phyloP scores from a whole-genome alignment of 2,329 filamentous ascomycete genomes.

The Curvularia sp. region DNA sequence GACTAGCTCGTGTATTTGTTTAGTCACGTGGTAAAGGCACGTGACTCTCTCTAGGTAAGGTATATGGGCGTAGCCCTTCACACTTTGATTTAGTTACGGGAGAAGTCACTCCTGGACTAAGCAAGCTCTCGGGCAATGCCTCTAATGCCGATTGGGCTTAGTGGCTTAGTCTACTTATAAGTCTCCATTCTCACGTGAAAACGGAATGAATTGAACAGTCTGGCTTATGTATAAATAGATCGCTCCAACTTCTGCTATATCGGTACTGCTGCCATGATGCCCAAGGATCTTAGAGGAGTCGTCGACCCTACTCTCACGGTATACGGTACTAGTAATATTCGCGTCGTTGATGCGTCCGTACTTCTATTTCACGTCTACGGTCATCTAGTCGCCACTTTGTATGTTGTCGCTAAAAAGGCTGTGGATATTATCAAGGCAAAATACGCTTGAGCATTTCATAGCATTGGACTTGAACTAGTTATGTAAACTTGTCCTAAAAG shows the following conservation, averaged over 20 bases:
- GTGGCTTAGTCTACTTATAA: conserved; percentile 5
- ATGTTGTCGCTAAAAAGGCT: conserved; percentile 4
- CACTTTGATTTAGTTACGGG: not conserved
- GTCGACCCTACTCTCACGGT: conserved; percentile 4
- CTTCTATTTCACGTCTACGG: conserved; percentile 3
- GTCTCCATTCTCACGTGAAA: not conserved
- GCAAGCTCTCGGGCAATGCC: not conserved
- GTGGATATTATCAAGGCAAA: conserved; percentile 4
- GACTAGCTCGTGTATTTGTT: too few species aligned
- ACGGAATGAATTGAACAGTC: not conserved
- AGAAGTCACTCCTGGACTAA: not conserved
- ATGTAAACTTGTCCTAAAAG: too few species aligned
- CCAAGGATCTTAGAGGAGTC: conserved; percentile 2
- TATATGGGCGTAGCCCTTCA: too few species aligned
- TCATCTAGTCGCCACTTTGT: conserved; percentile 3
- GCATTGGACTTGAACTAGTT: too few species aligned
- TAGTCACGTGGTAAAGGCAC: too few species aligned
- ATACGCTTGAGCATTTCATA: not conserved
- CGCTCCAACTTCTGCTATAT: conserved; percentile 3
- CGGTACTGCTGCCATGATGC: conserved; percentile 3
- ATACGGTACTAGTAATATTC: conserved; percentile 6
- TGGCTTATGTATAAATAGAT: not conserved
- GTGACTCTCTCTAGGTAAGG: too few species aligned
- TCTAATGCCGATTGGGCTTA: not conserved
- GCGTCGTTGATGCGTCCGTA: conserved; percentile 6